Conservation (phyloP, 345 rosid genomes). For the Brassica cretica region DNA sequence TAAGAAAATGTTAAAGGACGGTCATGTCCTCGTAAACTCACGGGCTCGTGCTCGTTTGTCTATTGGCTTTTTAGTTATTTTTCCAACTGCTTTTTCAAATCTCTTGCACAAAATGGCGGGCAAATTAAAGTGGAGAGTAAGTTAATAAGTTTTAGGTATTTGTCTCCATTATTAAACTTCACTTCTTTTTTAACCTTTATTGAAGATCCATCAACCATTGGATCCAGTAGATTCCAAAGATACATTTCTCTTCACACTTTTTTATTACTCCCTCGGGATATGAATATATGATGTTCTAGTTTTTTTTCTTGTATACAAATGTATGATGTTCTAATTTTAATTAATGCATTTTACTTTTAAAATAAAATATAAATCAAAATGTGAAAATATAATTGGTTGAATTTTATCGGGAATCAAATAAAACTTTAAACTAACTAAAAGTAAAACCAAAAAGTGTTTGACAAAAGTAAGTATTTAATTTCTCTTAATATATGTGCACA, state of each 20-base stretch:
- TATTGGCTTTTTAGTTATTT: neutral
- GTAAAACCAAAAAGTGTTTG: too few species aligned
- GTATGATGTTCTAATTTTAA: too few species aligned
- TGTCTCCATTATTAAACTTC: constrained; percentile 24
- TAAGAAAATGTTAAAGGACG: constrained; percentile 21
- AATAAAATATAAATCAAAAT: too few species aligned
- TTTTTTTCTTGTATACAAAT: too few species aligned
- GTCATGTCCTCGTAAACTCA: constrained; percentile 32
- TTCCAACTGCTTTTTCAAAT: constrained; percentile 26
- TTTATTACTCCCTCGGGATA: too few species aligned
- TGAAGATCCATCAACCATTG: neutral
- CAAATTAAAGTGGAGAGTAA: constrained; percentile 34
- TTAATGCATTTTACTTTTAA: too few species aligned
- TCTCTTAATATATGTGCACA: too few species aligned
- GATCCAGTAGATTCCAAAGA: neutral
- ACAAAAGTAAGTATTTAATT: too few species aligned
- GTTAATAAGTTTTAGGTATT: constrained; percentile 22
- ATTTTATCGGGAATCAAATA: too few species aligned
- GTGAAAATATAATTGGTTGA: too few species aligned
- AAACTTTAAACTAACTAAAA: too few species aligned
- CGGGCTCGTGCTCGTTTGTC: constrained; percentile 32
- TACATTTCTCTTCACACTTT: neutral
- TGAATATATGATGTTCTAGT: too few species aligned
- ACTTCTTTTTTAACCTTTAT: neutral
- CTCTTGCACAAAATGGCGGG: constrained; percentile 28